These are phyloP conservation scores for Candida stauntonica DNA, from an alignment of 805 yeast species.

Conservation along the genomic window DNA sequence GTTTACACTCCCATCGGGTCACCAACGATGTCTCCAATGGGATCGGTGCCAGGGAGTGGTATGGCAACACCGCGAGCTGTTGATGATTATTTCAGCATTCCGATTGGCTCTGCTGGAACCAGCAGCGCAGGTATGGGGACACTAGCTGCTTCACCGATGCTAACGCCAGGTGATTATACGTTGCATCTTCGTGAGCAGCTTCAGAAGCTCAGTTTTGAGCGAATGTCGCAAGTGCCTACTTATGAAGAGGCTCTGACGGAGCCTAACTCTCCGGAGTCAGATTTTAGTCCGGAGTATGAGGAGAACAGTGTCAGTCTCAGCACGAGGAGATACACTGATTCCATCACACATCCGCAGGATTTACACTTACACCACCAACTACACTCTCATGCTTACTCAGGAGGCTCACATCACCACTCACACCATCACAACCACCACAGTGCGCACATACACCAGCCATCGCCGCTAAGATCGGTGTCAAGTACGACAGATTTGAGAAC, in stretches of 20 bases:
- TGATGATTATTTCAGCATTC: slow-evolving; percentile 7
- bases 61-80: slow-evolving; percentile 8
- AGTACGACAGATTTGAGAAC: slow-evolving; percentile 2
- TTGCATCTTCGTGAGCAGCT: slow-evolving; percentile 7
- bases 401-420: neutral
- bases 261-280: slow-evolving; percentile 33
- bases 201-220: slow-evolving; percentile 28
- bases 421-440: neutral
- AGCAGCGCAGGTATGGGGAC: neutral
- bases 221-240: slow-evolving; percentile 65
- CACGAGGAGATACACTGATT: neutral
- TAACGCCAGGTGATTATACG: slow-evolving; percentile 4
- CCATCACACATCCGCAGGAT: neutral
- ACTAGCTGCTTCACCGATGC: slow-evolving; percentile 7
- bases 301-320: no score
- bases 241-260: slow-evolving; percentile 62
- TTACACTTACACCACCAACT: neutral
- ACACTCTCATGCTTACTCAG: no score
- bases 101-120: neutral
- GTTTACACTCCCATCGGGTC: slow-evolving; percentile 21
- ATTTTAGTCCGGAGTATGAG: slow-evolving; percentile 57
- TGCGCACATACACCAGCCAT: neutral
- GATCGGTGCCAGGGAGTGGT: slow-evolving; percentile 6
- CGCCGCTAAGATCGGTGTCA: slow-evolving; percentile 3
- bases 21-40: slow-evolving; percentile 6